These are phyloP conservation scores for Pulveroboletus sp. DNA, from an alignment of 768 basidiomycete species.

Conservation along the genomic window DNA sequence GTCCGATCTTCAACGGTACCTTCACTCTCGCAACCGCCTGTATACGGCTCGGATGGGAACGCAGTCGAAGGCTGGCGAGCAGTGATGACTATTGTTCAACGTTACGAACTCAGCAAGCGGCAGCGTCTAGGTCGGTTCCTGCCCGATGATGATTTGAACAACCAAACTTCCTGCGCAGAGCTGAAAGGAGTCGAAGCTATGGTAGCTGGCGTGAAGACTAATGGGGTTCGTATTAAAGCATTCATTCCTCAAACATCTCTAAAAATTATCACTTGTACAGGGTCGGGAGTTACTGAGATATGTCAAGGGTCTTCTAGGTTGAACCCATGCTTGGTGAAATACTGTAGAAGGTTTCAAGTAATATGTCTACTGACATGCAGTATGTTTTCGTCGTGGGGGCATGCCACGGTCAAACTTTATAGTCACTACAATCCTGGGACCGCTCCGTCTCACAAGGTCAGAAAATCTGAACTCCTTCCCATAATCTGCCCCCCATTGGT, in stretches of 20 bases:
- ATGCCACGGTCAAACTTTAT: background rate
- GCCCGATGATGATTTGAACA: constrained; percentile 5
- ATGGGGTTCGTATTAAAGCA: constrained; percentile 51
- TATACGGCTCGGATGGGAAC: constrained; percentile 22
- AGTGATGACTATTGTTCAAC: constrained; percentile 61
- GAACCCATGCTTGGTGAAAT: constrained; percentile 16
- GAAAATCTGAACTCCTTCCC: too few species aligned
- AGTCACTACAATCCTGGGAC: background rate
- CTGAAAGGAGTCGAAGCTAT: constrained; percentile 61
- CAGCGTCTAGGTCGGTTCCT: constrained; percentile 38
- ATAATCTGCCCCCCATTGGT: too few species aligned
- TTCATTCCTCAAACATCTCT: constrained; percentile 10
- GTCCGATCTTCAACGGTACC: constrained; percentile 65
- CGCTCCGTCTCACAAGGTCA: background rate
- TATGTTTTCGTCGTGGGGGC: background rate
- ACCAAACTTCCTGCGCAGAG: constrained; percentile 36
- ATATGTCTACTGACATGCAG: background rate
- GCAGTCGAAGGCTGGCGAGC: constrained; percentile 76
- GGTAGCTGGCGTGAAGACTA: constrained; percentile 71
- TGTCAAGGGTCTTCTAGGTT: constrained; percentile 64
- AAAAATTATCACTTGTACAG: constrained; percentile 35
- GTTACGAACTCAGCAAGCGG: constrained; percentile 62
- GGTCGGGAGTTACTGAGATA: constrained; percentile 69
- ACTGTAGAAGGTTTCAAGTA: background rate
- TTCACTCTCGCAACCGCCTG: constrained; percentile 38